These are phyloP conservation scores for Wickerhamomyces mucosus DNA, from an alignment of 805 yeast species.

Conservation along the genomic window DNA sequence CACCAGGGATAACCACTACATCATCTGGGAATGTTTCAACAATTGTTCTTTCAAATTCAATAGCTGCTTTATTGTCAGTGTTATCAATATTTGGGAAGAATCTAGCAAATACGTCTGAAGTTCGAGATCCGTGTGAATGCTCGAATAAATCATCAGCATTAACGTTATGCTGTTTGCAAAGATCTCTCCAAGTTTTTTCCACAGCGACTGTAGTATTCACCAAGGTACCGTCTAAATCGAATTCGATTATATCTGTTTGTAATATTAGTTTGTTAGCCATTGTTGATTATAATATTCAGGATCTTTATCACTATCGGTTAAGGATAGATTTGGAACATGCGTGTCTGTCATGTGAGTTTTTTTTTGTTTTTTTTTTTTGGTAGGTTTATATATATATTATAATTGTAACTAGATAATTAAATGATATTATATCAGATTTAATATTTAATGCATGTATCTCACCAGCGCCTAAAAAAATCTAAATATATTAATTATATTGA, in stretches of 20 bases:
- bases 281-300: no score
- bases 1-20: conserved; percentile 72
- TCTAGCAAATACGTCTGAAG: conserved; percentile 64
- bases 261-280: conserved; percentile 11
- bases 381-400: no score
- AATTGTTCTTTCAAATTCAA: conserved; percentile 51
- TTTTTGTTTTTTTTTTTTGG: no score
- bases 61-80: conserved; percentile 50
- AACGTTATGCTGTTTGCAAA: conserved; percentile 60
- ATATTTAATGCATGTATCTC: no score
- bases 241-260: conserved; percentile 30
- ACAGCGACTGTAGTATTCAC: conserved; percentile 79
- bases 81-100: conserved; percentile 70
- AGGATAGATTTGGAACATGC: no score
- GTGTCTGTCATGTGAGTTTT: no score
- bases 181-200: conserved; percentile 72
- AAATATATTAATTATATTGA: no score
- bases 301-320: no score
- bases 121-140: conserved; percentile 65
- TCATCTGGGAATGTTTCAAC: conserved; percentile 63
- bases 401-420: no score
- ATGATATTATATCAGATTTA: no score
- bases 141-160: conserved; percentile 36
- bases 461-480: no score
- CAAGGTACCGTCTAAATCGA: conserved; percentile 84